Evolutionary conservation across 305 asterid genomes (phyloP).

Genomic region (Solanum aculeatissimum): DNA sequence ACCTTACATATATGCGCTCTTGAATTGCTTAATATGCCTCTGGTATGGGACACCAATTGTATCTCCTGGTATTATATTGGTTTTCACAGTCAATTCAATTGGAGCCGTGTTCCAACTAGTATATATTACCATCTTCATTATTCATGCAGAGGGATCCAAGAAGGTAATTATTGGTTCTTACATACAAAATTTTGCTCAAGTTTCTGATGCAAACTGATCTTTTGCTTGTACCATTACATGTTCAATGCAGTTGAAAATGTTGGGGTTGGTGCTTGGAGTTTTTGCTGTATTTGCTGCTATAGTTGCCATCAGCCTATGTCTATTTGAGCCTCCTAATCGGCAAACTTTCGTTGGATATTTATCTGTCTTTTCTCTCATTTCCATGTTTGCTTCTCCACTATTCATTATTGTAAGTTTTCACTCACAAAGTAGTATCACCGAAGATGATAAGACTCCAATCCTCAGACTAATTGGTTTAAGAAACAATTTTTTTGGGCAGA

Average conservation of each 20-base stretch:
- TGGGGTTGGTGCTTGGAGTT: conserved; percentile 48
- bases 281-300: conserved; percentile 34
- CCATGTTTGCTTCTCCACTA: conserved; percentile 79
- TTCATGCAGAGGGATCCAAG: conserved; percentile 35
- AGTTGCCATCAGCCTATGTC: conserved; percentile 30
- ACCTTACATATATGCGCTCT: conserved; percentile 66
- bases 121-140: conserved; percentile 45
- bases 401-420: conserved; percentile 59
- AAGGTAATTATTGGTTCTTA: conserved; percentile 21
- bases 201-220: background rate
- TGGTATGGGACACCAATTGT: conserved; percentile 75
- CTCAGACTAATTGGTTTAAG: background rate
- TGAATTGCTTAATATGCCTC: conserved; percentile 77
- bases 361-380: conserved; percentile 56
- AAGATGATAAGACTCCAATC: background rate
- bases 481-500: conserved; percentile 24
- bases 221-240: background rate
- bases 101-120: conserved; percentile 70
- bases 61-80: conserved; percentile 44
- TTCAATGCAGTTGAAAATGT: conserved; percentile 53
- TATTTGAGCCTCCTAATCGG: conserved; percentile 50
- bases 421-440: background rate
- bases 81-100: conserved; percentile 60
- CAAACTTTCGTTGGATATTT: conserved; percentile 64
- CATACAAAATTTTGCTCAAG: background rate